Evolutionary conservation across 768 basidiomycete genomes (phyloP).

Genomic region (Galerina marginata): DNA sequence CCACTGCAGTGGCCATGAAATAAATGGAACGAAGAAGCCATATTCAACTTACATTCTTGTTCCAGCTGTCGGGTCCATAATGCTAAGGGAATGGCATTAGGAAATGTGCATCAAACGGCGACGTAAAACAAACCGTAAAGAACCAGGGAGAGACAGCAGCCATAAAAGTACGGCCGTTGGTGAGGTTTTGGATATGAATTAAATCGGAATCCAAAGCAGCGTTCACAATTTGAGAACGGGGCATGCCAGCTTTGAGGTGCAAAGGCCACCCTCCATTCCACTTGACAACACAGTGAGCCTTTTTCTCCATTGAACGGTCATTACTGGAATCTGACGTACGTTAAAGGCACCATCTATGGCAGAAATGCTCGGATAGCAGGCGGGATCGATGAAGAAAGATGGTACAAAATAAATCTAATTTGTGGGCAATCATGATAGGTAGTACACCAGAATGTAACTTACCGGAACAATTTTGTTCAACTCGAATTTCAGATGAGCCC

Average conservation of each 20-base stretch:
- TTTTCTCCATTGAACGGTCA: not conserved
- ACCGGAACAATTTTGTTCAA: slow-evolving; percentile 29
- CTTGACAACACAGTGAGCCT: slow-evolving; percentile 31
- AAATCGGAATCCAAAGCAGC: slow-evolving; percentile 42
- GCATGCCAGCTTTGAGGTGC: slow-evolving; percentile 26
- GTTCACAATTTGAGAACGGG: slow-evolving; percentile 32
- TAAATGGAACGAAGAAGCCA: not conserved
- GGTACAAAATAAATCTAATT: slow-evolving; percentile 61
- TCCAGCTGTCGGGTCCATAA: slow-evolving; percentile 59
- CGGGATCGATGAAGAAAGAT: slow-evolving; percentile 62
- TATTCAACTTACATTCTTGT: slow-evolving; percentile 56
- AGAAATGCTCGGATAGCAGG: slow-evolving; percentile 42
- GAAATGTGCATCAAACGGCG: not conserved
- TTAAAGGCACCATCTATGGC: slow-evolving; percentile 66
- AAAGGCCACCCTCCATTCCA: slow-evolving; percentile 67
- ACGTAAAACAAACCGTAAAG: slow-evolving; percentile 52
- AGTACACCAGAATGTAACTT: not conserved
- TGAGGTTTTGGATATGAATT: slow-evolving; percentile 37
- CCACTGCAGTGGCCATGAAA: slow-evolving; percentile 25
- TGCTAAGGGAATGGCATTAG: slow-evolving; percentile 39
- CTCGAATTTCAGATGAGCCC: slow-evolving; percentile 34
- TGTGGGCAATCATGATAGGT: not conserved
- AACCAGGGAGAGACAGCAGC: slow-evolving; percentile 73
- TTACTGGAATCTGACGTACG: slow-evolving; percentile 34
- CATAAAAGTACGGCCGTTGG: slow-evolving; percentile 42